phyloP scores from a whole-genome alignment of 768 basidiomycete species.

The Suillus bovinus region DNA sequence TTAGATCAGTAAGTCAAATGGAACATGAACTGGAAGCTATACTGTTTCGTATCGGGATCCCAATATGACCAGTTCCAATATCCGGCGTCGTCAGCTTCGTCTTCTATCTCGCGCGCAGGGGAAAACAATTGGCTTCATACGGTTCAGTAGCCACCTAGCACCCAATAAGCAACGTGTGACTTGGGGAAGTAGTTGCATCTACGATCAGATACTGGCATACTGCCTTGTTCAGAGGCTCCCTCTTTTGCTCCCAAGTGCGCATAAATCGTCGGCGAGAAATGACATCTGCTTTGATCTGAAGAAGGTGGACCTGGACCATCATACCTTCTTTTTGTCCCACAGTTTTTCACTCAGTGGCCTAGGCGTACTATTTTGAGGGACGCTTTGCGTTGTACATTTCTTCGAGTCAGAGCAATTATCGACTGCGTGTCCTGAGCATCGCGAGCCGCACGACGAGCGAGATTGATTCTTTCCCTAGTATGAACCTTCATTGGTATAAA shows the following conservation, averaged over 20 bases:
- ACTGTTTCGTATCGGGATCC: conserved; percentile 99
- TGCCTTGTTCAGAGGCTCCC: conserved; percentile 92
- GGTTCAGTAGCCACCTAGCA: conserved; percentile 96
- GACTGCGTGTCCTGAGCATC: conserved; percentile 94
- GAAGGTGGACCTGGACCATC: conserved; percentile 96
- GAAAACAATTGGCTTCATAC: conserved; percentile 99
- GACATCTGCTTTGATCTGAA: conserved; percentile 88
- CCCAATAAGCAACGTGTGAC: conserved; percentile 30
- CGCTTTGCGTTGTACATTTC: conserved; percentile 83
- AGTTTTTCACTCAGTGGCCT: conserved; percentile 95
- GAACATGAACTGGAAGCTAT: conserved; percentile 98
- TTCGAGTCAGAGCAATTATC: conserved; percentile 83
- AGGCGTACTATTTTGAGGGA: conserved; percentile 98
- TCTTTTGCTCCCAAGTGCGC: conserved; percentile 97
- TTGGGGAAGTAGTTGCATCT: conserved; percentile 34
- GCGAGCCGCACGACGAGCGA: conserved; percentile 93
- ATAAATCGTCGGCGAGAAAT: conserved; percentile 89
- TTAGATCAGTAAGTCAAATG: conserved; percentile 45
- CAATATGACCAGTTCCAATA: conserved; percentile 99
- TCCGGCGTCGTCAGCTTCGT: conserved; percentile 86
- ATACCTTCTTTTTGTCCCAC: conserved; percentile 90
- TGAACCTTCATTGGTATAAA: conserved; percentile 99
- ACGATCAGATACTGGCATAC: conserved; percentile 94
- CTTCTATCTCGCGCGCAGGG: conserved; percentile 97
- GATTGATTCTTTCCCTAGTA: conserved; percentile 99